Base-by-base conservation (phyloP, 768 basidiomycete genomes). In the Psilocybe tampanensis region DNA sequence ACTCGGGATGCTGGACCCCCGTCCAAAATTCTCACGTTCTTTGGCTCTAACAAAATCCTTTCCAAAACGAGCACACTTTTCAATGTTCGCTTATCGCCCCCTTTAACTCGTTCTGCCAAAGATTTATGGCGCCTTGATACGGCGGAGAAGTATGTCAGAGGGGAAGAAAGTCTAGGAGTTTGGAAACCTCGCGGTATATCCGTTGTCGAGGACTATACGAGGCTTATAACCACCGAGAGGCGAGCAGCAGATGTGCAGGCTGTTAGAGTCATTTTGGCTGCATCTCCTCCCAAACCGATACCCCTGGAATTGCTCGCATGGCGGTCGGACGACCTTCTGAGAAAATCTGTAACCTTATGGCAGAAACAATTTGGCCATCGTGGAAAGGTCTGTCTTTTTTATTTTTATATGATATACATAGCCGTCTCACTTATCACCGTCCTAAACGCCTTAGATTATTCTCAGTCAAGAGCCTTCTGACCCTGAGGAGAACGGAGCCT, bases 111-210 rank as follows among this genome's bases (percentile, higher is more conserved):
- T 43, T 94, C 90, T 0, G 83, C 93, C 2, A 86, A 86, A 68
- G 95, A 98, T 60, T 78, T 99, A 13, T 98, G 96, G 97, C 79
- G 95, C 39, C 77, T 98, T 50, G 94, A 99, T 74, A 98, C 96
- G 1, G 87, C 92, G 24, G 90, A 92, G 73, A 95, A 94, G 70
- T 98, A 95, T 72, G 95, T 99, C 0, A 83, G 88, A 44, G 96
- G 96, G 8, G 95, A 98, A 69, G 95, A 98, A 65, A 72, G 79
- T 3, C 79, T 98, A 24, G 86, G 82, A 6, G 71, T 79, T 18
- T 98, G 96, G 95, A 90, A 86, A 63, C 87, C 95, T 43, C 83
- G 95, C 44, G 93, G 95, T 8, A 81, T 98, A 23, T 88, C 89
- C 1, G 86, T 94, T 9, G 89, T 99, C 23, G 88, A 96, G 61